Evolutionary conservation across 768 basidiomycete species (phyloP), one percentile per base, ranked within the genome.

Genomic region (Trametes elegans): DNA sequence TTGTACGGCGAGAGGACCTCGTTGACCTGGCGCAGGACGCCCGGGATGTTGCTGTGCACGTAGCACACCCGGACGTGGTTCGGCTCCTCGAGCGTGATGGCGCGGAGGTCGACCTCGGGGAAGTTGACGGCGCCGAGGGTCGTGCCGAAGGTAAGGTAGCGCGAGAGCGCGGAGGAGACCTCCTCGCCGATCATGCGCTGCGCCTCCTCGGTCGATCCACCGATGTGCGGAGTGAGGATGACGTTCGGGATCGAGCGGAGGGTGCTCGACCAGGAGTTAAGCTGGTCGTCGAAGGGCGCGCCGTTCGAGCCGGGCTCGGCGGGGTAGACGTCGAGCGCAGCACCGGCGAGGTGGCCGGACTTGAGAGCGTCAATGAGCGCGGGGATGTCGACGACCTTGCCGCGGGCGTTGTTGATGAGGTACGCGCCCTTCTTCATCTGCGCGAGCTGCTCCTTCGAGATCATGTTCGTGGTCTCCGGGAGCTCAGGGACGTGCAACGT

Each of bases 191-290:
- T 98, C 84, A 95, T 92, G 49, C 85, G 81, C 72, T 99, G 97
- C 5, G 97, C 97, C 70, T 99, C 97, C 70, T 99, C 97, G 16
- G 97, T 99, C 27, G 96, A 98, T 35, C 97, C 97, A 54, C 97
- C 97, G 65, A 99, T 98, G 68, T 99, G 97, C 19, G 97, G 97
- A 0, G 97, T 98, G 65, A 98, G 86, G 66, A 98, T 94, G 58
- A 98, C 82, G 71, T 99, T 99, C 47, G 88, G 85, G 53, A 93
- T 74, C 1, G 74, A 71, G 55, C 91, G 81, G 26, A 99, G 82
- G 21, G 82, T 71, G 58, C 80, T 83, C 6, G 90, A 80, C 88
- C 94, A 99, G 1, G 83, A 45, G 67, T 96, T 98, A 61, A 98
- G 75, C 64, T 87, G 77, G 72, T 98, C 86, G 69, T 93, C 87